Percentiles rank a stretch among this genome's conserved stretches.
phyloP scores from a whole-genome alignment of 1,284 basidiomycete species.

The Cryptococcus sp. region DNA sequence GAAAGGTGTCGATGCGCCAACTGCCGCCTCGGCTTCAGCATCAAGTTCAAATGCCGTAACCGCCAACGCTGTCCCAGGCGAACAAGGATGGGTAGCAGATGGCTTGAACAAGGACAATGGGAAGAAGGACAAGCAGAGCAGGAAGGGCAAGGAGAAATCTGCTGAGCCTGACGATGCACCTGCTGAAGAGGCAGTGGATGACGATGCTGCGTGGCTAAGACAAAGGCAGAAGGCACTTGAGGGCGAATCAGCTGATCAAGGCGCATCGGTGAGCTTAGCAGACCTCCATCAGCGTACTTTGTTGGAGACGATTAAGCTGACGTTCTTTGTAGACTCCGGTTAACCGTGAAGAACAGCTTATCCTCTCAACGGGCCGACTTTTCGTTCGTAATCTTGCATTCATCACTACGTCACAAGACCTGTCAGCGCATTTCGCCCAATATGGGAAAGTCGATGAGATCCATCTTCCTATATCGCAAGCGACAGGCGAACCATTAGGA shows the following conservation, averaged over 20 bases:
- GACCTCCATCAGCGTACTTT: slow-evolving; percentile 1
- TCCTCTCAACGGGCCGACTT: slow-evolving; percentile 75
- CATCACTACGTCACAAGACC: slow-evolving; percentile 72
- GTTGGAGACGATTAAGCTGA: slow-evolving; percentile 15
- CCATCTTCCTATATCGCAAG: slow-evolving; percentile 73
- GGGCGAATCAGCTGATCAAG: slow-evolving; percentile 18
- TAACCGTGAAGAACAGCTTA: slow-evolving; percentile 59
- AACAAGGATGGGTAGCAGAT: slow-evolving; percentile 37
- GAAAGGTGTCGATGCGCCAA: slow-evolving; percentile 49
- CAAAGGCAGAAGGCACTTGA: slow-evolving; percentile 53
- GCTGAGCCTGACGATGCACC: slow-evolving; percentile 26
- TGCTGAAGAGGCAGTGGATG: slow-evolving; percentile 53
- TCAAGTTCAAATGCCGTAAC: slow-evolving; percentile 30
- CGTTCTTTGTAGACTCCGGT: slow-evolving; percentile 10
- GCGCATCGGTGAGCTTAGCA: slow-evolving; percentile 21
- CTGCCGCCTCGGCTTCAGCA: background rate
- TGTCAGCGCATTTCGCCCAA: slow-evolving; percentile 66
- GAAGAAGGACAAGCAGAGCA: slow-evolving; percentile 58
- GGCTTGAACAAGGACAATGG: slow-evolving; percentile 25
- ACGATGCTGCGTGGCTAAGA: slow-evolving; percentile 69
- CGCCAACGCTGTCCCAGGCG: slow-evolving; percentile 29
- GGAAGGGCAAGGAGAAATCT: slow-evolving; percentile 63
- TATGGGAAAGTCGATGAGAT: slow-evolving; percentile 78
- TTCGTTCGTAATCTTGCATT: slow-evolving; percentile 92
- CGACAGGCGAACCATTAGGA: slow-evolving; percentile 70